Conservation (phyloP, 2,329 filamentous ascomycete genomes). For the Alternaria sp. region DNA sequence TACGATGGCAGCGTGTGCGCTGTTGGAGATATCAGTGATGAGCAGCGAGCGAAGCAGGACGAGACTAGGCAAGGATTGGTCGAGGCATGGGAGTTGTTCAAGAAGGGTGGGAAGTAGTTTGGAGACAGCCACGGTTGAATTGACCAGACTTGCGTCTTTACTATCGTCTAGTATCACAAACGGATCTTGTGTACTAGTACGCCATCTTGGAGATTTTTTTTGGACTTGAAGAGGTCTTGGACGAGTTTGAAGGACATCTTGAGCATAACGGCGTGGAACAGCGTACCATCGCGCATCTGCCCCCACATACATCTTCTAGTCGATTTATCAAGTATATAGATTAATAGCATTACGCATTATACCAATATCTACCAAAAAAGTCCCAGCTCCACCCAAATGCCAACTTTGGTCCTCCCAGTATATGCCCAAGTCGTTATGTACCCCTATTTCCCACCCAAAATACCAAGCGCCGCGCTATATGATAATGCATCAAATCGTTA, state of each 20-base stretch:
- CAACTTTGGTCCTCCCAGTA: neutral
- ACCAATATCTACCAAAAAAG: neutral
- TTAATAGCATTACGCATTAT: neutral
- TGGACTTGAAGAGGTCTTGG: neutral
- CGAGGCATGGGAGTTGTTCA: conserved; percentile 24
- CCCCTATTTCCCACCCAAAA: neutral
- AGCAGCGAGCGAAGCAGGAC: conserved; percentile 4
- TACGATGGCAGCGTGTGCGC: conserved; percentile 10
- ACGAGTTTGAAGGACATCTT: neutral
- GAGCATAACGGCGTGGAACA: neutral
- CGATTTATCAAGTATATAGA: neutral
- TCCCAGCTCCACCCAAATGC: neutral
- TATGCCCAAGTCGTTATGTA: neutral
- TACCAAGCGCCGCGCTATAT: conserved; percentile 8
- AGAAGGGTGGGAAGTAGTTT: conserved; percentile 10
- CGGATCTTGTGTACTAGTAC: neutral
- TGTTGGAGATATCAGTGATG: neutral
- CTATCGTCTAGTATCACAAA: neutral
- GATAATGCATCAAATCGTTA: conserved; percentile 3
- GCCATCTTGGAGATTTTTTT: neutral
- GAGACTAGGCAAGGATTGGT: conserved; percentile 16
- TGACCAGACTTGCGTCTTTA: neutral
- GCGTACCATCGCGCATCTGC: neutral
- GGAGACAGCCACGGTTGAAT: neutral
- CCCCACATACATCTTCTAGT: neutral